Conservation (phyloP, 805 yeast species). For the Clavispora asparagi region DNA sequence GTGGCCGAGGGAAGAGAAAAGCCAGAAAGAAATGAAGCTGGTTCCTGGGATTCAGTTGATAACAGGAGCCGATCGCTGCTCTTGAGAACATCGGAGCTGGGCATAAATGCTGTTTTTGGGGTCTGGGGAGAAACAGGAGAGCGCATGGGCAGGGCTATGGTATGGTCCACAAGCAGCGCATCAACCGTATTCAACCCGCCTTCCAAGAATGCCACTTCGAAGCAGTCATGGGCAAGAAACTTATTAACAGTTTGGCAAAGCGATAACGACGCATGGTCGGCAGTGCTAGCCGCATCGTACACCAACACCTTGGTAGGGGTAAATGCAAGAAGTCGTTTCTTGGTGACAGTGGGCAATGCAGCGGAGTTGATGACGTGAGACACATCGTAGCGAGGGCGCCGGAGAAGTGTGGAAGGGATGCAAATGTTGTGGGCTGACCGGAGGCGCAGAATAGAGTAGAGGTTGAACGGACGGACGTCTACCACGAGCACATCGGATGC, state of each 20-base stretch:
- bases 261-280: constrained; percentile 17
- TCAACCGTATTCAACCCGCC: constrained; percentile 22
- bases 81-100: constrained; percentile 2
- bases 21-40: constrained; percentile 25
- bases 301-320: constrained; percentile 20
- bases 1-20: constrained; percentile 39
- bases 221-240: constrained; percentile 19
- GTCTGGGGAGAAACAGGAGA: constrained; percentile 9
- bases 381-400: constrained; percentile 31
- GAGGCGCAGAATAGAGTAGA: constrained; percentile 26
- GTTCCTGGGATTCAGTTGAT: background rate
- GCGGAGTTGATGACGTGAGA: constrained; percentile 28
- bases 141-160: constrained; percentile 7
- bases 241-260: constrained; percentile 32
- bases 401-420: constrained; percentile 41
- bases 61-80: background rate
- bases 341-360: constrained; percentile 18
- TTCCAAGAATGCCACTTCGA: constrained; percentile 18
- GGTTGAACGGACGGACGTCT: constrained; percentile 38
- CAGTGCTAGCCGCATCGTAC: constrained; percentile 29
- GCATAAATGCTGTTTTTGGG: constrained; percentile 4
- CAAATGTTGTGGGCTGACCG: constrained; percentile 33
- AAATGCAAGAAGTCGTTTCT: constrained; percentile 15
- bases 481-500: constrained; percentile 15
- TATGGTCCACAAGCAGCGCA: constrained; percentile 5